A percentile compares a stretch with the other conserved stretches of the same genome.
Conservation (phyloP, 495 filamentous ascomycete genomes). For the Chaetomium cochliodes region DNA sequence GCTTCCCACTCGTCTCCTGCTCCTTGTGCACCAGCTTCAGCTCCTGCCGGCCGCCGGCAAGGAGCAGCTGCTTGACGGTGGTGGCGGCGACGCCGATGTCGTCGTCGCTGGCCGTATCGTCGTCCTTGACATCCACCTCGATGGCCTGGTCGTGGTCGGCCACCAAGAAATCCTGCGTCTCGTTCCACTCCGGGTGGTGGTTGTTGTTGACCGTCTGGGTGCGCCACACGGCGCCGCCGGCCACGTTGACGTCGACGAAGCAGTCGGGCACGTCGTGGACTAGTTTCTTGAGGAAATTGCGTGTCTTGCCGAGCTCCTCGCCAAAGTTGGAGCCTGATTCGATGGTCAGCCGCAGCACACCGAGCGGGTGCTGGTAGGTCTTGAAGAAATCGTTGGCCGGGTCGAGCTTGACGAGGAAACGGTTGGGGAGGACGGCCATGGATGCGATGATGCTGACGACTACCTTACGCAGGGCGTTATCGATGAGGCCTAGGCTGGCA, state of each 20-base stretch:
- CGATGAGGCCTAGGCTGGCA: conserved; percentile 39
- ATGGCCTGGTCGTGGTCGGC: conserved; percentile 41
- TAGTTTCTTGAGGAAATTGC: conserved; percentile 34
- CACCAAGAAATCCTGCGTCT: conserved; percentile 44
- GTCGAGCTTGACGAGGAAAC: conserved; percentile 45
- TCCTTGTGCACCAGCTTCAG: conserved; percentile 38
- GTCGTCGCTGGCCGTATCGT: conserved; percentile 41
- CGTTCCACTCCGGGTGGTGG: conserved; percentile 42
- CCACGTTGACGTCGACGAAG: conserved; percentile 41
- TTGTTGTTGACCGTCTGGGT: conserved; percentile 40
- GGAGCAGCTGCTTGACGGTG: conserved; percentile 39
- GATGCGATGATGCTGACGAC: conserved; percentile 40
- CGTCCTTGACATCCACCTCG: conserved; percentile 40
- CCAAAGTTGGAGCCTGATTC: conserved; percentile 39
- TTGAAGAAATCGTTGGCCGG: conserved; percentile 44
- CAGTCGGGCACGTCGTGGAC: conserved; percentile 42
- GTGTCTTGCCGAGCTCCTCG: conserved; percentile 21
- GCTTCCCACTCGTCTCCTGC: conserved; percentile 30
- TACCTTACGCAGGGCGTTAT: conserved; percentile 38
- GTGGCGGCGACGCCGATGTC: conserved; percentile 42
- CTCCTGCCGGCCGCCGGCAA: conserved; percentile 37
- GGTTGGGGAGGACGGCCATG: conserved; percentile 46
- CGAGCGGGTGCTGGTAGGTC: conserved; percentile 42
- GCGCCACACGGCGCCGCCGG: conserved; percentile 40
- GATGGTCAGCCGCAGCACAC: conserved; percentile 43